Percentiles rank a stretch among this genome's conserved stretches.
phyloP scores from a whole-genome alignment of 2,329 filamentous ascomycete species.

The Penicillium sp. region DNA sequence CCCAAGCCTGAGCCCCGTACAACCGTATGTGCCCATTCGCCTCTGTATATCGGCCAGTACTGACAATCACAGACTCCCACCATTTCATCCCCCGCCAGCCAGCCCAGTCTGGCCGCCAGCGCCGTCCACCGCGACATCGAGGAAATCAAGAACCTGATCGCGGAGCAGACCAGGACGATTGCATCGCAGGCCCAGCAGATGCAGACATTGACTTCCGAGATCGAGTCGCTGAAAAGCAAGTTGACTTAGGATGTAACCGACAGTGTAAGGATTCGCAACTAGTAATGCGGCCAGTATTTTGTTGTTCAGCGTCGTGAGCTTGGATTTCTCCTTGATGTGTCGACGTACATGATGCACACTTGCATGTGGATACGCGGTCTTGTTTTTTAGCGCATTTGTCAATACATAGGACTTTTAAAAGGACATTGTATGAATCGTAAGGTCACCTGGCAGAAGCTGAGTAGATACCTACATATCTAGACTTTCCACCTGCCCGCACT shows the following conservation, averaged over 20 bases:
- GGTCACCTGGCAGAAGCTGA: too few relatives aligned
- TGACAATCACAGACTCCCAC: constrained; percentile 22
- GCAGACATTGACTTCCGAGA: constrained; percentile 62
- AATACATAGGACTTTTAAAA: constrained; percentile 20
- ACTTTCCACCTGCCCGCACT: not conserved
- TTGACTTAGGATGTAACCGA: constrained; percentile 46
- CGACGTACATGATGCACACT: constrained; percentile 12
- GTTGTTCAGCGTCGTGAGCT: not conserved
- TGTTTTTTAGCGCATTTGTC: constrained; percentile 24
- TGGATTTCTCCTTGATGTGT: constrained; percentile 8
- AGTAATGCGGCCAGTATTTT: constrained; percentile 5
- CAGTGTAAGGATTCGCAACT: constrained; percentile 1
- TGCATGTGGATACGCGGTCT: constrained; percentile 22
- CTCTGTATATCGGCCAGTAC: not conserved
- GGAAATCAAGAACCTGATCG: constrained; percentile 72
- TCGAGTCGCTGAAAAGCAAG: constrained; percentile 76
- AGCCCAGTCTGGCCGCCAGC: constrained; percentile 23
- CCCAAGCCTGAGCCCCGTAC: constrained; percentile 26
- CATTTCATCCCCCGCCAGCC: constrained; percentile 29
- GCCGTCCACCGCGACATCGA: constrained; percentile 62
- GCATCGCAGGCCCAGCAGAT: constrained; percentile 73
- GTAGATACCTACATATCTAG: not conserved
- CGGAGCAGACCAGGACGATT: constrained; percentile 73
- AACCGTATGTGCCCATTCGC: constrained; percentile 5
- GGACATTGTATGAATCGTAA: not conserved